Base-by-base conservation (phyloP, 208 protist species). In the Leishmania tropica region DNA sequence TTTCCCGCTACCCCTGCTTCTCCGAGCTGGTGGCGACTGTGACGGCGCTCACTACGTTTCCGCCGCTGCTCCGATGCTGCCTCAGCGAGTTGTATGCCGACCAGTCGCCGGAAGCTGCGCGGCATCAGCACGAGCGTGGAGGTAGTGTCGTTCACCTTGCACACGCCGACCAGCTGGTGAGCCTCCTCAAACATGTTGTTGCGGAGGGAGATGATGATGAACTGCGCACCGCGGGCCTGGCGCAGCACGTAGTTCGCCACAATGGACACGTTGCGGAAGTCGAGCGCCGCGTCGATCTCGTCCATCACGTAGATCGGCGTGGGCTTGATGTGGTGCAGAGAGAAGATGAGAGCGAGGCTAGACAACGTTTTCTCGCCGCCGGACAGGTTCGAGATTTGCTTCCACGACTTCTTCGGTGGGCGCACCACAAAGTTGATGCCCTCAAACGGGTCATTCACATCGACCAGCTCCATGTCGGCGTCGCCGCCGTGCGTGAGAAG, bases 241-340 rank as follows among this genome's bases (percentile, higher is more conserved):
- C 99, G 97, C 78, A 99, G 96, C 31, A 99, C 97, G 92, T 99
- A 99, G 86, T 99, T 98, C 40, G 99, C 99, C 24, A 99, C 98
- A 81, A 99, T 99, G 21, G 98, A 99, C 10, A 98, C 96, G 86
- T 99, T 99, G 48, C 98, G 94, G 88, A 99, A 99, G 88, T 99
- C 99, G 11, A 99, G 93, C 7, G 99, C 99, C 13, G 99, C 99
- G 89, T 99, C 99, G 80, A 99, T 99, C 89, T 99, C 99, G 92
- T 99, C 99, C 99, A 99, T 99, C 60, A 99, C 98, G 91, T 99
- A 99, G 54, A 99, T 97, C 1, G 99, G 99, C n/a, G 99, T 99
- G 15, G 99, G 99, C 87, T 99, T 99, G 89, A 99, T 99, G 88
- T 99, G 96, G 89, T 99, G 99, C 24, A 99, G 96, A 31, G 99